Evolutionary conservation across 306 rosid species (phyloP).

Genomic region (Calophaca sinica): DNA sequence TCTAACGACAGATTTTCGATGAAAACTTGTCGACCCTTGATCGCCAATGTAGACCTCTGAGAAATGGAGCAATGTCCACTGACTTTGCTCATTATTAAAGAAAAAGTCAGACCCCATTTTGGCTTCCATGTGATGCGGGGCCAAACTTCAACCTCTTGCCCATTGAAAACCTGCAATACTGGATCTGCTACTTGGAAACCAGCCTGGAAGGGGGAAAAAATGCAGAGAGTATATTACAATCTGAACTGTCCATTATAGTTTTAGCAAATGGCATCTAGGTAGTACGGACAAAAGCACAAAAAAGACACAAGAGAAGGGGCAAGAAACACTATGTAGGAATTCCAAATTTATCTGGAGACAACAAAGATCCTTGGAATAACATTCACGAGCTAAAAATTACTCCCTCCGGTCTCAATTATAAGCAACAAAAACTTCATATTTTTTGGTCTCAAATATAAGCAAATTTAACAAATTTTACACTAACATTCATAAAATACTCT

Average conservation of each 20-base stretch:
- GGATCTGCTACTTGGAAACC: slow-evolving; percentile 90
- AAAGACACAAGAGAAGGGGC: background rate
- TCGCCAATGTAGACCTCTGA: slow-evolving; percentile 78
- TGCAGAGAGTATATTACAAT: slow-evolving; percentile 27
- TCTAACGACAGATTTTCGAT: slow-evolving; percentile 79
- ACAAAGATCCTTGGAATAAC: slow-evolving; percentile 8
- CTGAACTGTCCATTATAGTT: slow-evolving; percentile 27
- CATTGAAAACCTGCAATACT: slow-evolving; percentile 66
- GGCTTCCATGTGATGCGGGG: slow-evolving; percentile 89
- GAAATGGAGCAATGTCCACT: slow-evolving; percentile 72
- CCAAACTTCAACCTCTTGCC: slow-evolving; percentile 97
- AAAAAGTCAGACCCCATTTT: slow-evolving; percentile 83
- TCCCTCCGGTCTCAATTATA: no score
- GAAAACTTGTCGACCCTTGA: slow-evolving; percentile 69
- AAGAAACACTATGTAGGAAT: background rate
- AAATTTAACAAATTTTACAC: no score
- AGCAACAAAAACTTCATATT: no score
- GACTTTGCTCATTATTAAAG: slow-evolving; percentile 76
- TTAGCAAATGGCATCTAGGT: slow-evolving; percentile 28
- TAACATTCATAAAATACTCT: no score
- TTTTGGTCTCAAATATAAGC: no score
- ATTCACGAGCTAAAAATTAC: slow-evolving; percentile 21
- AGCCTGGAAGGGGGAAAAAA: slow-evolving; percentile 59
- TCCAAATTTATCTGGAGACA: slow-evolving; percentile 18
- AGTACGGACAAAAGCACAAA: background rate